A percentile compares a stretch with the other conserved stretches of the same genome.
phyloP scores from a whole-genome alignment of 495 filamentous ascomycete species.

The Lineolata rhizophorae region DNA sequence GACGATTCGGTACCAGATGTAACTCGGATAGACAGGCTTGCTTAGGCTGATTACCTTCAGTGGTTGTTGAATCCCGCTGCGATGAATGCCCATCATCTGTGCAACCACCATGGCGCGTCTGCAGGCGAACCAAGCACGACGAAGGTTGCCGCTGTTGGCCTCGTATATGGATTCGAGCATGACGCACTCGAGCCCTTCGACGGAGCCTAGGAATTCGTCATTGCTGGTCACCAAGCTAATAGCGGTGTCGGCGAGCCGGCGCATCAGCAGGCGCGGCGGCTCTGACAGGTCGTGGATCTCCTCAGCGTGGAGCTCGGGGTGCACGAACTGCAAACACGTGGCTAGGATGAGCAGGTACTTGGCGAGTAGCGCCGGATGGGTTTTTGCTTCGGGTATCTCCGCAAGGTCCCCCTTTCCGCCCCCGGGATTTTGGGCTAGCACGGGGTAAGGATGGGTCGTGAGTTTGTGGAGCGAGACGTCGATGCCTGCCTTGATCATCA shows the following conservation, averaged over 20 bases:
- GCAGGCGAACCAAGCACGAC: conserved; percentile 20
- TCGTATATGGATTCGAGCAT: conserved; percentile 27
- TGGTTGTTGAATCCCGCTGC: conserved; percentile 1
- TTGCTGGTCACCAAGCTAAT: conserved; percentile 22
- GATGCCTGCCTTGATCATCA: conserved; percentile 3
- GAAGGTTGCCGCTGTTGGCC: conserved; percentile 24
- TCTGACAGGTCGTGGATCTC: conserved; percentile 7
- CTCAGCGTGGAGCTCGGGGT: conserved; percentile 7
- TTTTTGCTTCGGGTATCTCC: conserved; percentile 5
- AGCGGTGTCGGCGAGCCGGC: conserved; percentile 17
- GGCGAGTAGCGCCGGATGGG: conserved; percentile 25
- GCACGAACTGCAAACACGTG: conserved; percentile 21
- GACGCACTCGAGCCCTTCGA: conserved; percentile 29
- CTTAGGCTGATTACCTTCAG: background rate
- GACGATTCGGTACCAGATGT: conserved; percentile 19
- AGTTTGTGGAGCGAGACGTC: conserved; percentile 5
- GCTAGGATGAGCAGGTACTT: conserved; percentile 23
- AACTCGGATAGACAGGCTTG: conserved; percentile 1
- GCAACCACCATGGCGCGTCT: conserved; percentile 24
- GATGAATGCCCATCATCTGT: conserved; percentile 24
- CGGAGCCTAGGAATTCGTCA: conserved; percentile 21
- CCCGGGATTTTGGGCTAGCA: conserved; percentile 3
- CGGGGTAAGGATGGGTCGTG: conserved; percentile 3
- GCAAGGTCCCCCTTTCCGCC: conserved; percentile 3
- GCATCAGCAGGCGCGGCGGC: conserved; percentile 10